Conservation (phyloP, 2,329 filamentous ascomycete species). For the Xylaria sp. region DNA sequence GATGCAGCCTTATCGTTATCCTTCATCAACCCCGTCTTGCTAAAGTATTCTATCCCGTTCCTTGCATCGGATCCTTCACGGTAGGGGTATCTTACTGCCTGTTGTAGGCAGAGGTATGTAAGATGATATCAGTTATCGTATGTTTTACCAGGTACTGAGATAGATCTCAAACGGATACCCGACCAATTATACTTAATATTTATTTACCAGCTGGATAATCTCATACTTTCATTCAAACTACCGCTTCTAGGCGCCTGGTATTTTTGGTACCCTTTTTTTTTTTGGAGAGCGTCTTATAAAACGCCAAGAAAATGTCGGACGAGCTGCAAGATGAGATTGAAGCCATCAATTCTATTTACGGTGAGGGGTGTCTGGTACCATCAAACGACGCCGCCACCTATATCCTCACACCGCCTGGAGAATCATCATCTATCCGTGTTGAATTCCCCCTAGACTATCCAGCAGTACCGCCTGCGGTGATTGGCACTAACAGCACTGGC, state of each 20-base stretch:
- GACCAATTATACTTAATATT: neutral
- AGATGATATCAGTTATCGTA: neutral
- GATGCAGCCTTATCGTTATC: slow-evolving; percentile 36
- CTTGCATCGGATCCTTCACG: slow-evolving; percentile 30
- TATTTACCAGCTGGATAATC: neutral
- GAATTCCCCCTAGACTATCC: slow-evolving; percentile 82
- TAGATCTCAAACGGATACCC: neutral
- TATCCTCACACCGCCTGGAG: slow-evolving; percentile 73
- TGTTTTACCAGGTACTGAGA: neutral
- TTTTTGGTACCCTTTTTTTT: neutral
- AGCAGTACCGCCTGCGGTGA: slow-evolving; percentile 73
- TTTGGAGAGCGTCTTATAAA: neutral
- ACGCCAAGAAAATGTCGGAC: slow-evolving; percentile 59
- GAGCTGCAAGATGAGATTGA: slow-evolving; percentile 78
- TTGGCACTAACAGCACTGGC: slow-evolving; percentile 83
- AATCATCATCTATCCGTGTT: slow-evolving; percentile 67
- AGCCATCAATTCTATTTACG: slow-evolving; percentile 87
- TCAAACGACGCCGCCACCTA: slow-evolving; percentile 59
- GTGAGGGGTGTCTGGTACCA: slow-evolving; percentile 67
- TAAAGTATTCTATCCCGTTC: slow-evolving; percentile 22
- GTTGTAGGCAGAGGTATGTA: too few species aligned
- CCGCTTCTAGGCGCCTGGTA: neutral
- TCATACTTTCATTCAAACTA: neutral
- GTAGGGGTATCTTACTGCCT: slow-evolving; percentile 6
- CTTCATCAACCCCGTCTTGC: slow-evolving; percentile 25